These are phyloP conservation scores for Durotheca rogersii DNA, from an alignment of 495 filamentous ascomycete genomes.

Conservation along the genomic window DNA sequence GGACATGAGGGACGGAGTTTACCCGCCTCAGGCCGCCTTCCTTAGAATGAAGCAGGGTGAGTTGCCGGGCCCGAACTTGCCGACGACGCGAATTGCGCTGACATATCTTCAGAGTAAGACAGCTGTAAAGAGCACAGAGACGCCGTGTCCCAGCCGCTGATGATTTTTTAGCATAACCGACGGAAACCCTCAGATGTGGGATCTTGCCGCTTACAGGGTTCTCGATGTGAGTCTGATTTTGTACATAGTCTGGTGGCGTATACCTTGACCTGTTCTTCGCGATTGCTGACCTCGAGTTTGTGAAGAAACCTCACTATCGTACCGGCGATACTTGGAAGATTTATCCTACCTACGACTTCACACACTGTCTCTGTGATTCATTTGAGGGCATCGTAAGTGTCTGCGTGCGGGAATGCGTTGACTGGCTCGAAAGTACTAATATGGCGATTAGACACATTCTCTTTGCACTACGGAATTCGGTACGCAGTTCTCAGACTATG, in stretches of 20 bases:
- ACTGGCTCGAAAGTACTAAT: neutral
- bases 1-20: slow-evolving; percentile 88
- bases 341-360: slow-evolving; percentile 91
- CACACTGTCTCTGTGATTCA: slow-evolving; percentile 84
- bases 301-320: slow-evolving; percentile 64
- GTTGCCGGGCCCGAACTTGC: slow-evolving; percentile 25
- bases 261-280: neutral
- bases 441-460: slow-evolving; percentile 60
- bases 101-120: slow-evolving; percentile 70
- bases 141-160: slow-evolving; percentile 61
- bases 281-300: slow-evolving; percentile 41
- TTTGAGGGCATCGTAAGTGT: slow-evolving; percentile 67
- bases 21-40: slow-evolving; percentile 82
- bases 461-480: slow-evolving; percentile 88
- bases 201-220: slow-evolving; percentile 78
- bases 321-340: slow-evolving; percentile 77
- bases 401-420: neutral
- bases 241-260: neutral
- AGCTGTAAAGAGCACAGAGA: slow-evolving; percentile 56
- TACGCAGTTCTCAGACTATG: slow-evolving; percentile 41
- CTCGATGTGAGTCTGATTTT: slow-evolving; percentile 41
- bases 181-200: slow-evolving; percentile 60
- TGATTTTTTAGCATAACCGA: slow-evolving; percentile 49
- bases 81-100: slow-evolving; percentile 43
- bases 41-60: slow-evolving; percentile 88